Evolutionary conservation across 1,139 yeast genomes (phyloP).

Genomic region (Saccharomyces pastorianus): DNA sequence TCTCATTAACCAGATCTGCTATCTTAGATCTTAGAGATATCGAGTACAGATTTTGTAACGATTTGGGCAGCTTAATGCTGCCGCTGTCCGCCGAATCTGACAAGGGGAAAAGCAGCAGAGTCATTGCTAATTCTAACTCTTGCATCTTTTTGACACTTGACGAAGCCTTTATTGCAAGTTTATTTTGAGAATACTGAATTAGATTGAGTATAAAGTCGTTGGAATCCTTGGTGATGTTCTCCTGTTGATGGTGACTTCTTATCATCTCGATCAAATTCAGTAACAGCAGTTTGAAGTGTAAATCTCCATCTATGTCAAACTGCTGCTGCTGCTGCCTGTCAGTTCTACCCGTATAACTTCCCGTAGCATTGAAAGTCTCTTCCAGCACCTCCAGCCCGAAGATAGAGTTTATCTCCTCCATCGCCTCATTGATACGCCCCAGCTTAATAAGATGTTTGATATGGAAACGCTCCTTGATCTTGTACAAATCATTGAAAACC

Average conservation of each 20-base stretch:
- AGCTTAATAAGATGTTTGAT: constrained; percentile 23
- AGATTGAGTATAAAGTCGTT: constrained; percentile 47
- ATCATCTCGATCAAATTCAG: constrained; percentile 60
- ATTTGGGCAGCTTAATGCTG: constrained; percentile 41
- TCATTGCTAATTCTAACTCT: constrained; percentile 65
- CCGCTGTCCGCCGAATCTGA: constrained; percentile 30
- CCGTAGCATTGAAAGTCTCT: constrained; percentile 4
- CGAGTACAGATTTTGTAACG: constrained; percentile 44
- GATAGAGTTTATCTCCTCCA: constrained; percentile 20
- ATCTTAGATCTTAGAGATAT: constrained; percentile 49
- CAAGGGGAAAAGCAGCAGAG: constrained; percentile 47
- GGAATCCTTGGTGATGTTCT: constrained; percentile 13
- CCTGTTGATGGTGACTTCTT: constrained; percentile 37
- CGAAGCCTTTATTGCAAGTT: constrained; percentile 50
- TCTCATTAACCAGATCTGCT: constrained; percentile 49
- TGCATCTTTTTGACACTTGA: constrained; percentile 44
- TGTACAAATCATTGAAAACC: constrained; percentile 23
- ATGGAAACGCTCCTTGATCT: constrained; percentile 23
- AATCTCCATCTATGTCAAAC: constrained; percentile 18
- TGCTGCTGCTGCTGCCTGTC: constrained; percentile 4
- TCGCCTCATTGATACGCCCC: constrained; percentile 25
- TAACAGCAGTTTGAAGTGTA: constrained; percentile 57
- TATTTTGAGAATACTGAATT: constrained; percentile 53
- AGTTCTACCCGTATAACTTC: constrained; percentile 2
- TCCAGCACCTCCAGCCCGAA: constrained; percentile 27